Evolutionary conservation across 1,139 yeast species (phyloP).

Genomic region (Taphrina wiesneri): DNA sequence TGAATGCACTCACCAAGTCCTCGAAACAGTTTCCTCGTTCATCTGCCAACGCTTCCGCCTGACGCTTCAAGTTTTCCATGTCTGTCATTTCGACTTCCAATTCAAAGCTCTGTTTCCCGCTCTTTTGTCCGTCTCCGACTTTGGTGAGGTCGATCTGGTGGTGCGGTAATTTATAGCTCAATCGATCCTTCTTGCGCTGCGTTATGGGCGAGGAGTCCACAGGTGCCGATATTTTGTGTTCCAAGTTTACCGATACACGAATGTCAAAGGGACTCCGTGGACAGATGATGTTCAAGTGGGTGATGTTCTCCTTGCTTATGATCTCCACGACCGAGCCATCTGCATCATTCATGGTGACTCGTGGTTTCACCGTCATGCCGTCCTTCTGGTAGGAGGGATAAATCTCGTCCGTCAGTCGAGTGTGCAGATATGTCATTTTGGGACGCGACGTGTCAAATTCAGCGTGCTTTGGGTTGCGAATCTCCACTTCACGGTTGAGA

Average conservation of each 20-base stretch:
- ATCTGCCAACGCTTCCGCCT: slow-evolving; percentile 25
- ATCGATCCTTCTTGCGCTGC: slow-evolving; percentile 35
- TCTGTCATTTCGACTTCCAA: slow-evolving; percentile 34
- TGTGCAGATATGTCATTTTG: slow-evolving; percentile 25
- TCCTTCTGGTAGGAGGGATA: slow-evolving; percentile 18
- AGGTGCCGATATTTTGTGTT: slow-evolving; percentile 29
- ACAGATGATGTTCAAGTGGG: slow-evolving; percentile 37
- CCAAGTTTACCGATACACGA: slow-evolving; percentile 38
- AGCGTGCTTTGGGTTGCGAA: slow-evolving; percentile 24
- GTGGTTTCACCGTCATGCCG: slow-evolving; percentile 11
- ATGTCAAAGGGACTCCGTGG: slow-evolving; percentile 37
- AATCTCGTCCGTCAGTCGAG: slow-evolving; percentile 25
- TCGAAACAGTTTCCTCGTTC: slow-evolving; percentile 28
- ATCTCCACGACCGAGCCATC: slow-evolving; percentile 34
- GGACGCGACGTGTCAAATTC: neutral
- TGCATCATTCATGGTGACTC: slow-evolving; percentile 36
- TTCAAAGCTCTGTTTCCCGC: slow-evolving; percentile 14
- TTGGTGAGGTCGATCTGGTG: slow-evolving; percentile 36
- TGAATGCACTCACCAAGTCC: slow-evolving; percentile 12
- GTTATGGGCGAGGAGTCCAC: neutral
- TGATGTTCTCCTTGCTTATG: slow-evolving; percentile 37
- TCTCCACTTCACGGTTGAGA: slow-evolving; percentile 35
- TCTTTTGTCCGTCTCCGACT: slow-evolving; percentile 17
- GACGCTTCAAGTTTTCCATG: slow-evolving; percentile 22
- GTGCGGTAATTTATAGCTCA: slow-evolving; percentile 32